phyloP scores from a whole-genome alignment of 2,329 filamentous ascomycete species.

The Pseudogymnoascus sp. region DNA sequence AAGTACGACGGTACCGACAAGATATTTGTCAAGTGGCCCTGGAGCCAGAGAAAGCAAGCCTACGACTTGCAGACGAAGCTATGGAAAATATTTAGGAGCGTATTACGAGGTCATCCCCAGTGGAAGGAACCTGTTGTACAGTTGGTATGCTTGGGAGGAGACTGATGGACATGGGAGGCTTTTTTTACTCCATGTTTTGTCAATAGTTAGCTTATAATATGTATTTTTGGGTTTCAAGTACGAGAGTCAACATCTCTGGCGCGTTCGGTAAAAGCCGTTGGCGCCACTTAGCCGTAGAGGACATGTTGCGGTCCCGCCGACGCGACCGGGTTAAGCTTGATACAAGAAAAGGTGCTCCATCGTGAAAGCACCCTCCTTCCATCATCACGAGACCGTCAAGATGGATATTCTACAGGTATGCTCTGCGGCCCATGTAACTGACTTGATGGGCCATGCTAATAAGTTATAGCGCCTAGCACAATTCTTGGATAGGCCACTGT shows the following conservation, averaged over 20 bases:
- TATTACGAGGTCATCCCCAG: background rate
- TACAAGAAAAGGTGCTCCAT: background rate
- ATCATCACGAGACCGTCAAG: conserved; percentile 12
- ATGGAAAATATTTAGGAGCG: background rate
- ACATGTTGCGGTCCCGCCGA: background rate
- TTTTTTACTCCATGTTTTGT: background rate
- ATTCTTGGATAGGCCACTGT: conserved; percentile 81
- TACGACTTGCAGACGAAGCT: background rate
- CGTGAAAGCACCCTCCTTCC: background rate
- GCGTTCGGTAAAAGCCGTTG: background rate
- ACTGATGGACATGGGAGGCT: background rate
- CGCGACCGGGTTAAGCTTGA: background rate
- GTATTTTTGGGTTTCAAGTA: background rate
- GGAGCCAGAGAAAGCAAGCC: background rate
- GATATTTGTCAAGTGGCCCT: background rate
- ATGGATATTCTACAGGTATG: conserved; percentile 32
- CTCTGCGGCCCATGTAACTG: background rate
- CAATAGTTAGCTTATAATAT: background rate
- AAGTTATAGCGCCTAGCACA: conserved; percentile 60
- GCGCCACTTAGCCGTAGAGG: background rate
- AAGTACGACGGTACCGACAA: background rate
- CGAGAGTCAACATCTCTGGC: background rate
- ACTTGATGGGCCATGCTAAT: conserved; percentile 17
- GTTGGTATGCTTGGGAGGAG: background rate
- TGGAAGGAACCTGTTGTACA: background rate